Evolutionary conservation across 2,329 filamentous ascomycete genomes (phyloP).

Genomic region (Coniochaeta hoffmannii): DNA sequence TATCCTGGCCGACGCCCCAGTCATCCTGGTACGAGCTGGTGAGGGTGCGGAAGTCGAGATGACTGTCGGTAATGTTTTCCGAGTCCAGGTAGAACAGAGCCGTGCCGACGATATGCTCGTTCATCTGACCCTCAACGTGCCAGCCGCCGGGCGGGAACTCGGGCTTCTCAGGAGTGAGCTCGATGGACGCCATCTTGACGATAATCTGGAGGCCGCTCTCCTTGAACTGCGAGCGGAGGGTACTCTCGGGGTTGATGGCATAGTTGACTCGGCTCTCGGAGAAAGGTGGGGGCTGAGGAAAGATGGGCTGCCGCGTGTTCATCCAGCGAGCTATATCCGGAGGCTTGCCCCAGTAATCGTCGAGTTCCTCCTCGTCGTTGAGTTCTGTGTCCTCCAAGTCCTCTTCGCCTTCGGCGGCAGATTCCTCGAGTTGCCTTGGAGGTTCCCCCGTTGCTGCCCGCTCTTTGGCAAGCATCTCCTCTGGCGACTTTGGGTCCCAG

Average conservation of each 20-base stretch:
- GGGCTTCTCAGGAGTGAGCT: slow-evolving; percentile 49
- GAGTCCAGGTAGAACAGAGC: slow-evolving; percentile 47
- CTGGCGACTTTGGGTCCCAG: background rate
- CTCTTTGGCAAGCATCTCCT: slow-evolving; percentile 2
- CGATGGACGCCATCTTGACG: slow-evolving; percentile 53
- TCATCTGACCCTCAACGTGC: slow-evolving; percentile 41
- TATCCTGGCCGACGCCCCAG: slow-evolving; percentile 6
- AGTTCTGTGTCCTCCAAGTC: background rate
- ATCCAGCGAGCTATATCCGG: slow-evolving; percentile 4
- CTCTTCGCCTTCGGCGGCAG: background rate
- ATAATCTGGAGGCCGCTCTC: slow-evolving; percentile 50
- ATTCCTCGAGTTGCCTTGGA: slow-evolving; percentile 4
- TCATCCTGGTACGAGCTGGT: slow-evolving; percentile 11
- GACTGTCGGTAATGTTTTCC: slow-evolving; percentile 38
- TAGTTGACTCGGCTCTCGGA: slow-evolving; percentile 8
- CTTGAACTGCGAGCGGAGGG: slow-evolving; percentile 17
- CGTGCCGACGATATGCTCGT: slow-evolving; percentile 49
- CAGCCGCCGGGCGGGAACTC: slow-evolving; percentile 37
- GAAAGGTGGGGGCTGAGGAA: slow-evolving; percentile 10
- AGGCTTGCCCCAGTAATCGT: background rate
- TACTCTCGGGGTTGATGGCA: slow-evolving; percentile 2
- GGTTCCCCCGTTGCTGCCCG: slow-evolving; percentile 13
- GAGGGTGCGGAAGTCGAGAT: slow-evolving; percentile 34
- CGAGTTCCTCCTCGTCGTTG: background rate
- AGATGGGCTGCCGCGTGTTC: slow-evolving; percentile 8